Evolutionary conservation across 1,284 basidiomycete species (phyloP), one percentile per base, ranked within the genome.

Genomic region (Exobasidium rhododendri): DNA sequence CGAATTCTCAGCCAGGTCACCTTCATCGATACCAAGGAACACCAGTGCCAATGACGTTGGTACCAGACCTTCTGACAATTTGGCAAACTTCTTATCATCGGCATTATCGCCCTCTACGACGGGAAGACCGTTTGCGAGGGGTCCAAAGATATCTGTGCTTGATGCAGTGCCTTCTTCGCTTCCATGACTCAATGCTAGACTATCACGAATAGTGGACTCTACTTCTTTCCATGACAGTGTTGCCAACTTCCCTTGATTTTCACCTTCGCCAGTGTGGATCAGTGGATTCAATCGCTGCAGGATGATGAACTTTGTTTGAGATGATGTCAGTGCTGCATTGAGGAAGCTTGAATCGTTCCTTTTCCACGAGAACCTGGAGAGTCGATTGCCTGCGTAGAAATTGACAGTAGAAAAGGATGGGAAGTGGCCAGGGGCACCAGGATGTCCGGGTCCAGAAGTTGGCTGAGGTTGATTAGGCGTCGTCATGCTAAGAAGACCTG

Each of bases 361-460:
- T 22, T 80, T 61, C 78, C 78, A 80, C 4, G 75, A 78, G 20
- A 75, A 70, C 28, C 78, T 71, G 43, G 75, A 74, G 45, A 80
- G 69, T 55, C 66, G 64, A 53, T 56, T 57, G 11, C 76, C 76
- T 5, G 70, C 69, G 50, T 71, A 78, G 40, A 74, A 77, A 60
- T 77, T 77, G 62, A 73, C 68, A n/a, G 71, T 59, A 2, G 13
- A 55, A 47, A 67, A 64, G 13, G 58, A 56, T 10, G 32, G 32
- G 56, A 62, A 62, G 30, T 31, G 30, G 14, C 47, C 47, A 14
- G 26, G n/a, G 2, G 47, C 24, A 20, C n/a, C 26, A 5, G 47
- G 47, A 50, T 50, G 47, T 24, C 47, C 47, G 3, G 47, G 47
- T 20, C 47, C 47, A 17, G 35, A 10, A 40, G 10, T 40, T 10